These are phyloP conservation scores for Cyclostephanos tholiformis DNA, from an alignment of 108 stramenopile genomes.

Conservation along the genomic window DNA sequence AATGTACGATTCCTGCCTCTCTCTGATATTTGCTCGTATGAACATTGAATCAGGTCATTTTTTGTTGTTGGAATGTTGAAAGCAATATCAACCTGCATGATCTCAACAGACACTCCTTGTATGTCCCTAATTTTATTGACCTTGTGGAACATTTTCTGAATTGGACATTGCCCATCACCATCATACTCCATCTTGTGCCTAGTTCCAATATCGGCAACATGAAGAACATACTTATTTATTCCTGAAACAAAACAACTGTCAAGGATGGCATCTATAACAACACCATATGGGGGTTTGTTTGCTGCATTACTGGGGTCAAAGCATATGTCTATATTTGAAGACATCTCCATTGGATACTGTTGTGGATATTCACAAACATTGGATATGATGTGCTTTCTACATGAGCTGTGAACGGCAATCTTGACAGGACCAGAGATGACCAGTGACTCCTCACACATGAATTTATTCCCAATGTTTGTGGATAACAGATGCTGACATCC, in stretches of 20 bases:
- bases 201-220: conserved; percentile 1
- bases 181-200: neutral
- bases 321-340: neutral
- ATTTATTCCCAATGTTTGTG: no score
- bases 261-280: neutral
- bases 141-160: neutral
- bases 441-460: no score
- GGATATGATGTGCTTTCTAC: neutral
- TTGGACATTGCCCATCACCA: neutral
- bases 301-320: neutral
- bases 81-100: neutral
- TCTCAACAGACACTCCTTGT: neutral
- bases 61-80: neutral
- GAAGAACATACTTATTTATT: neutral
- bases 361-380: neutral
- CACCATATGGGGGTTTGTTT: neutral
- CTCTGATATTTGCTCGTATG: neutral
- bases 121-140: neutral
- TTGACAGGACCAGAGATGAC: no score
- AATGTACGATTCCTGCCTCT: no score
- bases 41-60: neutral
- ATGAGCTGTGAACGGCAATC: no score
- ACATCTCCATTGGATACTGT: neutral
- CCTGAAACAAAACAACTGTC: neutral
- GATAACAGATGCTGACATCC: no score